Conservation (phyloP, 345 rosid species). For the Eucalyptus shirleyi region DNA sequence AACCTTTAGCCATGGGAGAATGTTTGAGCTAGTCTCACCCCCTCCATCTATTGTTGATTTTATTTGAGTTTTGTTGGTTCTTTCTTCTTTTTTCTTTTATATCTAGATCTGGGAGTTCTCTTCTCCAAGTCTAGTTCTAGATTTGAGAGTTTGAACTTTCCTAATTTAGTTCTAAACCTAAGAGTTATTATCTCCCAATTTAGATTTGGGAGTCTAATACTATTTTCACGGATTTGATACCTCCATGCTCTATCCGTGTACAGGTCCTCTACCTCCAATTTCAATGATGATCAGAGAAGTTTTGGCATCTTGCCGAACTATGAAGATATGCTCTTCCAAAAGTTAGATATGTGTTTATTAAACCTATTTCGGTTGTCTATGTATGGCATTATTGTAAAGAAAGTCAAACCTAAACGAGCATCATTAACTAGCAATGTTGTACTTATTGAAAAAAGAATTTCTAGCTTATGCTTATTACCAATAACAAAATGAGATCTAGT, state of each 20-base stretch:
- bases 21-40: background rate
- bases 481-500: background rate
- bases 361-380: background rate
- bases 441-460: background rate
- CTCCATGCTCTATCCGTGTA: background rate
- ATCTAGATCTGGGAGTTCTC: background rate
- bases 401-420: background rate
- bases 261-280: background rate
- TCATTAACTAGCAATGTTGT: accelerated
- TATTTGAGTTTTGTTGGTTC: background rate
- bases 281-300: background rate
- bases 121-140: background rate
- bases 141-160: background rate
- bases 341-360: too few species aligned
- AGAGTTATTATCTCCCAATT: background rate
- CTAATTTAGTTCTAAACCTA: background rate
- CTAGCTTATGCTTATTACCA: too few species aligned
- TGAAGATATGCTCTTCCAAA: background rate
- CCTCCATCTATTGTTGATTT: background rate
- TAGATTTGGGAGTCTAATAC: background rate
- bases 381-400: background rate
- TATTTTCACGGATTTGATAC: too few species aligned
- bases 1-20: background rate
- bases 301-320: accelerated
- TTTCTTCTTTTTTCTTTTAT: background rate